Evolutionary conservation across 2,329 filamentous ascomycete species (phyloP).

Genomic region (Fusarium sp.): DNA sequence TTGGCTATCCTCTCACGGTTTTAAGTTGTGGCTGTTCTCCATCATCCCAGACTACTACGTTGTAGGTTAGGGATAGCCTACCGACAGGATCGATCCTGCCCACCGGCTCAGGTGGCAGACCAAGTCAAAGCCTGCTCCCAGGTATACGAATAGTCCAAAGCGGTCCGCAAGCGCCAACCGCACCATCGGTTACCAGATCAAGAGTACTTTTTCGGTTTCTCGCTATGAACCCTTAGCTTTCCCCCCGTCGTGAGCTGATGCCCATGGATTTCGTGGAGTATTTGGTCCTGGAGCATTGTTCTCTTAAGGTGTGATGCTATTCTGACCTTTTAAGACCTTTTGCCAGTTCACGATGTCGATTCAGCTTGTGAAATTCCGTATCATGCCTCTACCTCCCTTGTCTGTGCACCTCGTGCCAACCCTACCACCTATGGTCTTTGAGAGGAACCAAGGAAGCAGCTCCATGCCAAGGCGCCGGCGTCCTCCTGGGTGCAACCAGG

Average conservation of each 20-base stretch:
- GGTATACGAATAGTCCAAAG: conserved; percentile 12
- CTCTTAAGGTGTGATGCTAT: not conserved
- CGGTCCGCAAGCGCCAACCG: conserved; percentile 19
- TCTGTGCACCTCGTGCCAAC: not conserved
- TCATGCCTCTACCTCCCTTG: not conserved
- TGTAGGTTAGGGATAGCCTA: not conserved
- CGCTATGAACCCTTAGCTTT: not conserved
- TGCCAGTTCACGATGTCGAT: not conserved
- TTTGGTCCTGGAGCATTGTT: not conserved
- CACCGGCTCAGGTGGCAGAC: not conserved
- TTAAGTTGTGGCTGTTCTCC: conserved; percentile 3
- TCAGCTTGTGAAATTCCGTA: not conserved
- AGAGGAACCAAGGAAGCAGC: not conserved
- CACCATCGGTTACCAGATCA: conserved; percentile 20
- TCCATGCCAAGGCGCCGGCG: not conserved
- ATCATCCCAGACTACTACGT: not conserved
- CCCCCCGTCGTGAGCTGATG: not conserved
- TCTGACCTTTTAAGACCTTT: not conserved
- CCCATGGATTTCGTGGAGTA: not conserved
- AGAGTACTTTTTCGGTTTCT: not conserved
- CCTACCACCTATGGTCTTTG: not conserved
- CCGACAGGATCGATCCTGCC: not conserved
- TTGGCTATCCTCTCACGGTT: not conserved
- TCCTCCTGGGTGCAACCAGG: not conserved
- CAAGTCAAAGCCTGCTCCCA: not conserved